Evolutionary conservation across 306 rosid species (phyloP).

Genomic region (Prosopis cineraria): DNA sequence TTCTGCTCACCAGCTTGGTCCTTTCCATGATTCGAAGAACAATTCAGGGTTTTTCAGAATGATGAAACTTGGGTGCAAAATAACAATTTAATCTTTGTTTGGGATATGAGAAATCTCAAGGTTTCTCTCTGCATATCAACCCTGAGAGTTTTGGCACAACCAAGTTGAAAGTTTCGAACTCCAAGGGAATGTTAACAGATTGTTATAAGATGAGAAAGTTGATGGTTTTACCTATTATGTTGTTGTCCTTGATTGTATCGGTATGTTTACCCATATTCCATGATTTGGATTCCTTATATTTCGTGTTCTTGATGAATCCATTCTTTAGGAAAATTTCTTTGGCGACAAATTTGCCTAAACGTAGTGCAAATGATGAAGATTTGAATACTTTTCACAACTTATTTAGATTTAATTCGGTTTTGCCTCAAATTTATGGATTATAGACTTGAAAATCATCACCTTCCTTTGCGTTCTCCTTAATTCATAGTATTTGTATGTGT

Average conservation of each 20-base stretch:
- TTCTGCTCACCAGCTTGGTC: not conserved
- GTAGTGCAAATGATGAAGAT: not conserved
- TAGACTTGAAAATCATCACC: not conserved
- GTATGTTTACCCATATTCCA: not conserved
- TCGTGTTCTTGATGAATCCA: constrained; percentile 7
- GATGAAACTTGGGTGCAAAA: constrained; percentile 6
- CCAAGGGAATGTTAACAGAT: not conserved
- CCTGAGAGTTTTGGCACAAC: not conserved
- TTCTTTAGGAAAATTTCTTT: not conserved
- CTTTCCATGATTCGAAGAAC: constrained; percentile 11
- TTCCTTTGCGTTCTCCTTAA: constrained; percentile 1
- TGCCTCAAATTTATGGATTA: not conserved
- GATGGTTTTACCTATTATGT: not conserved
- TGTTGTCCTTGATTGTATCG: not conserved
- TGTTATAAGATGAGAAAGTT: not conserved
- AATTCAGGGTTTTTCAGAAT: not conserved
- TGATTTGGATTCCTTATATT: not conserved
- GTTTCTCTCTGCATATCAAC: not conserved
- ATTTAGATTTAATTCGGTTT: not conserved
- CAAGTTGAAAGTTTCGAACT: not conserved
- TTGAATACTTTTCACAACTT: not conserved
- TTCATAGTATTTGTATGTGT: not conserved
- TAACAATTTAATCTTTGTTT: constrained; percentile 20
- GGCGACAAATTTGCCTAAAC: not conserved
- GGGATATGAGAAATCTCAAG: constrained; percentile 1